phyloP scores from a whole-genome alignment of 176 grass and related monocot genomes.

The Oropetium thomaeum region DNA sequence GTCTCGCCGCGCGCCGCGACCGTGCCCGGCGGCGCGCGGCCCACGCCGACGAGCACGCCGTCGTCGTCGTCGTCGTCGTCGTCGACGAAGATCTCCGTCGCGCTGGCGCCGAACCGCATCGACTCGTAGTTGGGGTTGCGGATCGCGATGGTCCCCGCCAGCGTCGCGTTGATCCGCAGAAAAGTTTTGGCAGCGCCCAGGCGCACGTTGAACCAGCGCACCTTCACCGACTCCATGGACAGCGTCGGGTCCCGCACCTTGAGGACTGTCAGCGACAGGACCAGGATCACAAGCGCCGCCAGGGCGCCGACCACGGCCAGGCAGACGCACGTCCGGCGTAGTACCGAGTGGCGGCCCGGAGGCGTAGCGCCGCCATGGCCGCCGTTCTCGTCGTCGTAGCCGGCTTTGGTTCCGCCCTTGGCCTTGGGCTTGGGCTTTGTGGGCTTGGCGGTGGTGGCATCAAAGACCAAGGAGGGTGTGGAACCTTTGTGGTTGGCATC shows the following conservation, averaged over 20 bases:
- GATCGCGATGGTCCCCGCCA: slow-evolving; percentile 38
- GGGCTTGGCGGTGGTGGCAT: too few relatives aligned
- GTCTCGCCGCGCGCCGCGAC: slow-evolving; percentile 29
- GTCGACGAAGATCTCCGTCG: slow-evolving; percentile 50
- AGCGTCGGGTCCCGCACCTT: slow-evolving; percentile 50
- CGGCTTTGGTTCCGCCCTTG: background rate
- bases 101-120: slow-evolving; percentile 45
- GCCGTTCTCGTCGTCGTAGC: background rate
- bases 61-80: too few relatives aligned
- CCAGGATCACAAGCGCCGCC: slow-evolving; percentile 34
- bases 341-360: too few relatives aligned
- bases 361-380: background rate
- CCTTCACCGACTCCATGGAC: slow-evolving; percentile 42
- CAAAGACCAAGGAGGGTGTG: background rate
- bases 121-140: slow-evolving; percentile 59
- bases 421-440: background rate
- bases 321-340: slow-evolving; percentile 34
- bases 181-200: too few relatives aligned
- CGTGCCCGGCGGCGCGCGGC: slow-evolving; percentile 26
- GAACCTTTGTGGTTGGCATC: slow-evolving; percentile 2
- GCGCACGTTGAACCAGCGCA: slow-evolving; percentile 7
- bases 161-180: slow-evolving; percentile 53
- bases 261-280: slow-evolving; percentile 54
- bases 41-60: slow-evolving; percentile 38
- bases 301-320: slow-evolving; percentile 11